Conservation (phyloP, 129 eudicot species). For the Sambucus nigra region DNA sequence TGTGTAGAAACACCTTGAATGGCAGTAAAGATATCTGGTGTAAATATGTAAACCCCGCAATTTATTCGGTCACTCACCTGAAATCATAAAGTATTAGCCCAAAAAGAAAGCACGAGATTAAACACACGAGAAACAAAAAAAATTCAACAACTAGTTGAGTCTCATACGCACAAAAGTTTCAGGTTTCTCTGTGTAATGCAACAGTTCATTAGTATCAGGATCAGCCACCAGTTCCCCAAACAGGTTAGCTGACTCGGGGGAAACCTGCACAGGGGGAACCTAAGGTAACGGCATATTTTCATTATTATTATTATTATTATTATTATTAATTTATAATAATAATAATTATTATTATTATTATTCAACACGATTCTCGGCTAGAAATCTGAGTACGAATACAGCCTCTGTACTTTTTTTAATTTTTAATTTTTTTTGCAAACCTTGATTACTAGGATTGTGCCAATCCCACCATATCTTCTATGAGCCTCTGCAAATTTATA, state of each 20-base stretch:
- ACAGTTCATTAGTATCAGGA: constrained; percentile 63
- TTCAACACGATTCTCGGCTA: too few species aligned
- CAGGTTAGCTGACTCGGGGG: constrained; percentile 87
- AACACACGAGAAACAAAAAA: neutral
- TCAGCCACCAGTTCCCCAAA: constrained; percentile 97
- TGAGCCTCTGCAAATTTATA: constrained; percentile 61
- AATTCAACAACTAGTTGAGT: constrained; percentile 9
- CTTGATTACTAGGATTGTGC: constrained; percentile 87
- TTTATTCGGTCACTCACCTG: constrained; percentile 95
- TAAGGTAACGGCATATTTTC: neutral
- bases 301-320: too few species aligned
- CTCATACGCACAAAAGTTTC: constrained; percentile 81
- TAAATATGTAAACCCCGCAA: constrained; percentile 89
- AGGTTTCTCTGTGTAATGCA: constrained; percentile 97
- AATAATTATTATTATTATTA: too few species aligned
- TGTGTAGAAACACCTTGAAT: constrained; percentile 64
- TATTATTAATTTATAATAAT: too few species aligned
- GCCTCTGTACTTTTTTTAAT: neutral
- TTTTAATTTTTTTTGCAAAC: too few species aligned
- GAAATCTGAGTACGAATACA: neutral
- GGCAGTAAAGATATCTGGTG: constrained; percentile 71
- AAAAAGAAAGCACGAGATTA: neutral
- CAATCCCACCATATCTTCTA: constrained; percentile 84
- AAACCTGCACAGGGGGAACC: constrained; percentile 41
- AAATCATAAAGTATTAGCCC: constrained; percentile 12